Percentiles rank a stretch among this genome's conserved stretches.
Conservation (phyloP, 2,329 filamentous ascomycete species). For the Cryphonectria nitschkei region DNA sequence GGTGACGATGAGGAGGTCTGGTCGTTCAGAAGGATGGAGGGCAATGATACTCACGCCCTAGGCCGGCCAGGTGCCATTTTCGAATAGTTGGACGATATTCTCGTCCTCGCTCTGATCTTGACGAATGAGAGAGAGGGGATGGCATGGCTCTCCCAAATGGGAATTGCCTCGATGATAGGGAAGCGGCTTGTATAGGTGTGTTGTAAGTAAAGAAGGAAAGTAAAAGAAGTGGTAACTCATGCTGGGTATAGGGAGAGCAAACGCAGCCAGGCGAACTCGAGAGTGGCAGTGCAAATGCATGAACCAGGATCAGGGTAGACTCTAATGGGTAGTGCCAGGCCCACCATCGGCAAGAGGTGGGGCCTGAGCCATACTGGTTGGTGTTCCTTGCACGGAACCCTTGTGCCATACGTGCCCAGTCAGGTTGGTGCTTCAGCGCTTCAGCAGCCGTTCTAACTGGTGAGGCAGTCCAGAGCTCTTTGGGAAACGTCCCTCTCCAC, state of each 20-base stretch:
- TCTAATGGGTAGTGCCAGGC: background rate
- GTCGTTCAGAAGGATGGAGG: background rate
- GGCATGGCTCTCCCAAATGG: constrained; percentile 23
- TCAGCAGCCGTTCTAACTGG: background rate
- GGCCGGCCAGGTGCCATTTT: constrained; percentile 36
- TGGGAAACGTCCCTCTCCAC: background rate
- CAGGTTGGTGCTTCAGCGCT: background rate
- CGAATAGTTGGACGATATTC: background rate
- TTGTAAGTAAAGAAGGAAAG: background rate
- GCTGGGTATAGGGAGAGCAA: background rate
- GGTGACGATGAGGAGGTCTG: constrained; percentile 26
- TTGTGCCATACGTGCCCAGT: background rate
- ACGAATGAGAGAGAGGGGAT: constrained; percentile 10
- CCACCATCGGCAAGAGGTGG: constrained; percentile 1
- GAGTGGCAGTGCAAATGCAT: constrained; percentile 5
- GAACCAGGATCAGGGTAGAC: background rate
- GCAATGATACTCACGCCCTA: constrained; percentile 43
- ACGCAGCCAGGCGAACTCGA: background rate
- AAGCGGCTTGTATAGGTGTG: constrained; percentile 8
- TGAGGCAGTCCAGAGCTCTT: background rate
- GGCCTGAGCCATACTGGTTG: background rate
- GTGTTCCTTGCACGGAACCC: background rate
- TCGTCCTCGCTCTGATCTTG: constrained; percentile 17
- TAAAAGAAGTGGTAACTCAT: background rate
- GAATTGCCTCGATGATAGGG: constrained; percentile 13